phyloP scores from a whole-genome alignment of 2,329 filamentous ascomycete genomes.

The Nemania sp. region DNA sequence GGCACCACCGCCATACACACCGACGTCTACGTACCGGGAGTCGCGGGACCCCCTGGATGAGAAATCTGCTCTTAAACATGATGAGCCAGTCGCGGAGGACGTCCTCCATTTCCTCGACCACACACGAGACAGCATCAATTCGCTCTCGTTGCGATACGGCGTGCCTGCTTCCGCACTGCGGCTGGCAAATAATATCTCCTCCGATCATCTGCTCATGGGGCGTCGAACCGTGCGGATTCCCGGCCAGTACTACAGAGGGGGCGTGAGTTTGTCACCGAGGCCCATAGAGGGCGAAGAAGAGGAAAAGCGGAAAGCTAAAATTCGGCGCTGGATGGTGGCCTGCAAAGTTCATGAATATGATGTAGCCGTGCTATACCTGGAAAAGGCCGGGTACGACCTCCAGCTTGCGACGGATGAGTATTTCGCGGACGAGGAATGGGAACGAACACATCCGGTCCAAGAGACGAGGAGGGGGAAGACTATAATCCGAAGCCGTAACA shows the following conservation, averaged over 20 bases:
- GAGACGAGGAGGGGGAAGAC: slow-evolving; percentile 39
- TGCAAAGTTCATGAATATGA: slow-evolving; percentile 81
- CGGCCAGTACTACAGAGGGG: slow-evolving; percentile 68
- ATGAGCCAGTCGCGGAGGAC: slow-evolving; percentile 55
- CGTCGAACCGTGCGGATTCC: slow-evolving; percentile 74
- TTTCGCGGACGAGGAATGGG: slow-evolving; percentile 70
- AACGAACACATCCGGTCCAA: slow-evolving; percentile 66
- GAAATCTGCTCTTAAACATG: slow-evolving; percentile 38
- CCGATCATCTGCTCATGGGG: slow-evolving; percentile 72
- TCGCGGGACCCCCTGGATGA: slow-evolving; percentile 29
- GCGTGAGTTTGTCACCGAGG: slow-evolving; percentile 68
- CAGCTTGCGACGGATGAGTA: slow-evolving; percentile 66
- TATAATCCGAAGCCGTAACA: slow-evolving; percentile 37
- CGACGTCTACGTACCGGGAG: slow-evolving; percentile 31
- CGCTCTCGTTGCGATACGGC: slow-evolving; percentile 72
- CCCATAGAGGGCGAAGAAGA: slow-evolving; percentile 78
- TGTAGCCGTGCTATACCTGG: slow-evolving; percentile 74
- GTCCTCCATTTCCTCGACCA: slow-evolving; percentile 77
- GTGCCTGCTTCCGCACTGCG: slow-evolving; percentile 68
- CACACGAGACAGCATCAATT: slow-evolving; percentile 67
- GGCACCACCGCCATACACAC: slow-evolving; percentile 47
- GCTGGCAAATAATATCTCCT: slow-evolving; percentile 69
- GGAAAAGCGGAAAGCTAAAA: slow-evolving; percentile 69
- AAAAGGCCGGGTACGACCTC: slow-evolving; percentile 70
- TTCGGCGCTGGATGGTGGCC: slow-evolving; percentile 77